These are phyloP conservation scores for Pisolithus tinctorius DNA, from an alignment of 768 basidiomycete species.

Conservation along the genomic window DNA sequence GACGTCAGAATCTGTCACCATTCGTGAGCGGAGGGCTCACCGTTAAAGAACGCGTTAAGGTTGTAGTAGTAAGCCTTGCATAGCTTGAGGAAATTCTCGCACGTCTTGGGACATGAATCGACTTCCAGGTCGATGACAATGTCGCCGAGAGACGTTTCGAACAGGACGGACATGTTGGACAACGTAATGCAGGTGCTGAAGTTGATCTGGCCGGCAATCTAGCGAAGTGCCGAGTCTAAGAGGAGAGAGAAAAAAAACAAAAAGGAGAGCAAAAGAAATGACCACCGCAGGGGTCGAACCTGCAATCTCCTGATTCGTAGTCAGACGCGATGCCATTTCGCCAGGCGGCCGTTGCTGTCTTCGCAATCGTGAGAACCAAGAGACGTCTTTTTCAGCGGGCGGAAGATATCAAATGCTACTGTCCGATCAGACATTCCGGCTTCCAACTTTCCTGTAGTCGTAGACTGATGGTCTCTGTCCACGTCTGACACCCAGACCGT, in stretches of 20 bases:
- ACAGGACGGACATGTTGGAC: slow-evolving; percentile 77
- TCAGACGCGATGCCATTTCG: slow-evolving; percentile 94
- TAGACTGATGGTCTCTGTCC: too few species aligned
- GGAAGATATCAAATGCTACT: not conserved
- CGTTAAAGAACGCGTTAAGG: slow-evolving; percentile 96
- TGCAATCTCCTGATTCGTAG: slow-evolving; percentile 34
- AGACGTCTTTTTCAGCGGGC: not conserved
- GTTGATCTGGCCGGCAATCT: not conserved
- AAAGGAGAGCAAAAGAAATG: slow-evolving; percentile 12
- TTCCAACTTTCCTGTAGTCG: too few species aligned
- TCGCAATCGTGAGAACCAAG: not conserved
- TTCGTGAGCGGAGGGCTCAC: slow-evolving; percentile 38
- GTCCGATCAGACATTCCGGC: not conserved
- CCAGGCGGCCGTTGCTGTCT: slow-evolving; percentile 56
- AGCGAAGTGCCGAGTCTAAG: not conserved
- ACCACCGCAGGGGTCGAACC: slow-evolving; percentile 37
- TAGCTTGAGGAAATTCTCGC: slow-evolving; percentile 94
- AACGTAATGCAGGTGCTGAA: not conserved
- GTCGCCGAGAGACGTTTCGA: slow-evolving; percentile 97
- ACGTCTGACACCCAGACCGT: not conserved
- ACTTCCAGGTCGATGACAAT: slow-evolving; percentile 94
- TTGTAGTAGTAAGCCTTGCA: slow-evolving; percentile 98
- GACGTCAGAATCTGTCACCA: not conserved
- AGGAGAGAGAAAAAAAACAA: not conserved
- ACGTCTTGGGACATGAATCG: slow-evolving; percentile 83